Evolutionary conservation across 352 stramenopile genomes (phyloP), one percentile per base, ranked within the genome.

Genomic region (Phytophthora sansomeana): DNA sequence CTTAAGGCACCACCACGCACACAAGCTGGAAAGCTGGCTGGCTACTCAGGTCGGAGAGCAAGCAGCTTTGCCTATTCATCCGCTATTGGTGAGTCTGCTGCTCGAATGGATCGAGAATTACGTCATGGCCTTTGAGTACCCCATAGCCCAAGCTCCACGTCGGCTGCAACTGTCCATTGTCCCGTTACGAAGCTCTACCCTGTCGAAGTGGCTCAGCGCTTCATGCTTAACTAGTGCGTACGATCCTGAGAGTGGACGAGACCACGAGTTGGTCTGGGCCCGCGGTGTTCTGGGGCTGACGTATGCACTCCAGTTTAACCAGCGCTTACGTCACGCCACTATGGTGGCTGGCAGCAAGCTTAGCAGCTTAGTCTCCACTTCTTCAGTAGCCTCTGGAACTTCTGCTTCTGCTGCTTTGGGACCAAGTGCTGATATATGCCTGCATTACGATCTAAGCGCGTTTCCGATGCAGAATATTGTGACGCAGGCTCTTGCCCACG

Each of bases 21-120:
- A 74, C n/a, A 72, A 74, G 17, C 72, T 92, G 1, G 77, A 90
- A 50, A 78, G 65, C 21, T 90, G 83, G 81, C 46, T 92, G 2
- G 52, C 69, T 36, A 58, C 30, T 17, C 73, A 88, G 36, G 36
- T 92, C 19, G 71, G 75, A 50, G 68, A 78, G 10, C 61, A 80
- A 21, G 64, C 62, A 1, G 69, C 70, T 6, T 67, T 85, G 33
- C 83, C 83, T 6, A 58, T 90, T 19, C 81, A 90, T 35, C 79
- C 83, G 11, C 47, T 92, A 14, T 49, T 90, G 6, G 42, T 86
- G 19, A 87, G 69, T 41, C 35, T 92, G 1, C 47, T 89, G 30
- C 50, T 89, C 0, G 83, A 92, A 67, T 92, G 74, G 75, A 82
- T 92, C 52, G 83, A 92, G 55, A 92, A 92, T 44, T 92, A 92